Conservation (phyloP, 768 basidiomycete species). For the Xerocomellus amylosporus region DNA sequence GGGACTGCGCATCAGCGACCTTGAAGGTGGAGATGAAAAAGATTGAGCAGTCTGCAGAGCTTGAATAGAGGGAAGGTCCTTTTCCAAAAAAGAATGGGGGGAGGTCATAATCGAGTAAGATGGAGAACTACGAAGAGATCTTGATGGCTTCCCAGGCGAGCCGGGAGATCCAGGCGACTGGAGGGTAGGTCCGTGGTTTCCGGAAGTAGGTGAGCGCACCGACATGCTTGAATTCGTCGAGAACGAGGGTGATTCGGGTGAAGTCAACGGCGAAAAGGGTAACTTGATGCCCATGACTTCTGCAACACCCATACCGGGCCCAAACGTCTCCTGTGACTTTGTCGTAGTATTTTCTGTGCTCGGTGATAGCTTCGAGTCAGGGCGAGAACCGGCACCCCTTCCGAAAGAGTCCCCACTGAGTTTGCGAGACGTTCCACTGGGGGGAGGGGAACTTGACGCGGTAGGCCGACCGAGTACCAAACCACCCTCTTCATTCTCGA, state of each 20-base stretch:
- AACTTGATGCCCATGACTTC: conserved; percentile 32
- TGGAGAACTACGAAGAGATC: conserved; percentile 25
- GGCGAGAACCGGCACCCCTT: conserved; percentile 30
- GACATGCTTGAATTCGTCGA: conserved; percentile 30
- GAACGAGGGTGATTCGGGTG: conserved; percentile 33
- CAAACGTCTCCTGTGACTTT: conserved; percentile 22
- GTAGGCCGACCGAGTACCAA: conserved; percentile 17
- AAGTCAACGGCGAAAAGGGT: conserved; percentile 30
- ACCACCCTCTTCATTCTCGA: conserved; percentile 15
- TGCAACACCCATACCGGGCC: conserved; percentile 9
- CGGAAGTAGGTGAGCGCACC: conserved; percentile 14
- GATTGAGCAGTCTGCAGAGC: conserved; percentile 23
- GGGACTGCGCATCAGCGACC: conserved; percentile 9
- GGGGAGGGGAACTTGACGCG: conserved; percentile 29
- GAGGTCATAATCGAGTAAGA: conserved; percentile 38
- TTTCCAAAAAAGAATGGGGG: conserved; percentile 32
- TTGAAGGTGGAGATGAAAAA: conserved; percentile 10
- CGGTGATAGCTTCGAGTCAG: conserved; percentile 40
- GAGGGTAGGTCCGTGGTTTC: conserved; percentile 11
- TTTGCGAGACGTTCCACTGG: conserved; percentile 24
- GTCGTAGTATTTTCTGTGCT: conserved; percentile 17
- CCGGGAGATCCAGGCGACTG: conserved; percentile 19
- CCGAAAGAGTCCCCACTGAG: conserved; percentile 38
- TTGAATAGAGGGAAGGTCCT: conserved; percentile 34
- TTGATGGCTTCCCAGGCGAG: conserved; percentile 15